A percentile compares a stretch with the other conserved stretches of the same genome.
These are phyloP conservation scores for Metschnikowia similis DNA, from an alignment of 805 yeast species.

Conservation along the genomic window DNA sequence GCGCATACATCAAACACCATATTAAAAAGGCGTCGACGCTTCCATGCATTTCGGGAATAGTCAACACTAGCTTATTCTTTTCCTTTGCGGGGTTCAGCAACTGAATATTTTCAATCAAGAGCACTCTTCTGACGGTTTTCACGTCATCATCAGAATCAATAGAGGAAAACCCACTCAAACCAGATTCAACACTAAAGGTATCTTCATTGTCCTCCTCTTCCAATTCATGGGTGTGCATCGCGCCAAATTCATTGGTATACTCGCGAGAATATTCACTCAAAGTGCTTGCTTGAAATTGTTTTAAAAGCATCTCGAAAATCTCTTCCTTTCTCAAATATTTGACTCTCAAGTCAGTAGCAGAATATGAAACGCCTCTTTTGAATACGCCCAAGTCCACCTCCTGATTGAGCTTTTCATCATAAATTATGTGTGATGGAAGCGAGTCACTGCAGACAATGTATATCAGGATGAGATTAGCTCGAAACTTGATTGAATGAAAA, in stretches of 20 bases:
- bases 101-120: conserved; percentile 23
- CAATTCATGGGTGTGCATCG: conserved; percentile 17
- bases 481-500: conserved; percentile 24
- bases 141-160: conserved; percentile 14
- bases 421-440: conserved; percentile 29
- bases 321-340: conserved; percentile 22
- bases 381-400: conserved; percentile 33
- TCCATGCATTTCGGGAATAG: conserved; percentile 35
- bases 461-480: conserved; percentile 25
- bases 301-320: conserved; percentile 18
- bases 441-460: conserved; percentile 39
- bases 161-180: conserved; percentile 9
- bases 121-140: conserved; percentile 31
- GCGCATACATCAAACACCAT: conserved; percentile 40
- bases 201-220: conserved; percentile 27
- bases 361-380: conserved; percentile 35
- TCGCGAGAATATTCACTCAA: conserved; percentile 38
- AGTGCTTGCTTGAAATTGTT: conserved; percentile 29
- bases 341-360: conserved; percentile 20
- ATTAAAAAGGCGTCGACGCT: conserved; percentile 36
- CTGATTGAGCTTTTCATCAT: conserved; percentile 20
- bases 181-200: conserved; percentile 27
- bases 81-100: conserved; percentile 26
- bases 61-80: conserved; percentile 23
- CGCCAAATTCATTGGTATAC: conserved; percentile 31